These are phyloP conservation scores for Carpinus viminea DNA, from an alignment of 306 rosid genomes.

Conservation along the genomic window DNA sequence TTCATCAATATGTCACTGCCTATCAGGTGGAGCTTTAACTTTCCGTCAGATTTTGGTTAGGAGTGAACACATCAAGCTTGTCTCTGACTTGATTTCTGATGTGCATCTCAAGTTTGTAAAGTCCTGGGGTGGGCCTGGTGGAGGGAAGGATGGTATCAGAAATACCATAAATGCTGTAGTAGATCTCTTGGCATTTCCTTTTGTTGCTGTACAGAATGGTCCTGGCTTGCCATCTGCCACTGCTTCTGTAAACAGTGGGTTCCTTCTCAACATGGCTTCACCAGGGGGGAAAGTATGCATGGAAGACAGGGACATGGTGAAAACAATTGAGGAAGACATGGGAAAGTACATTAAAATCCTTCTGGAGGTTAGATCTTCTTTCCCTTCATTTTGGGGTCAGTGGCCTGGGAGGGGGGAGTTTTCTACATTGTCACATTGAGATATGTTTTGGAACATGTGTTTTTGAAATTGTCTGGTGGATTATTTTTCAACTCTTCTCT, in stretches of 20 bases:
- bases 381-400: slow-evolving; percentile 13
- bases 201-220: slow-evolving; percentile 86
- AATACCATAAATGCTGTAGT: slow-evolving; percentile 64
- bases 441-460: not conserved
- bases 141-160: slow-evolving; percentile 75
- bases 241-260: slow-evolving; percentile 86
- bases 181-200: slow-evolving; percentile 90
- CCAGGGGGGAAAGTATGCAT: slow-evolving; percentile 74
- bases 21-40: slow-evolving; percentile 72
- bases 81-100: slow-evolving; percentile 68
- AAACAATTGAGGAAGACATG: slow-evolving; percentile 87
- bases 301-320: slow-evolving; percentile 78
- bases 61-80: slow-evolving; percentile 65
- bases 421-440: too few relatives aligned
- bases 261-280: slow-evolving; percentile 82
- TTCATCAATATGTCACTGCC: slow-evolving; percentile 76
- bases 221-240: slow-evolving; percentile 79
- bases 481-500: not conserved
- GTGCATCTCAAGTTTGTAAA: slow-evolving; percentile 72
- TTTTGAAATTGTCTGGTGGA: not conserved
- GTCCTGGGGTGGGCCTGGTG: slow-evolving; percentile 88
- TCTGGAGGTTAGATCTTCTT: slow-evolving; percentile 63
- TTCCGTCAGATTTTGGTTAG: slow-evolving; percentile 73
- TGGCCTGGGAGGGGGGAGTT: slow-evolving; percentile 5
- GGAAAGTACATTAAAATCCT: slow-evolving; percentile 76